phyloP scores from a whole-genome alignment of 176 grass and related monocot genomes.

The Oryza glaberrima region DNA sequence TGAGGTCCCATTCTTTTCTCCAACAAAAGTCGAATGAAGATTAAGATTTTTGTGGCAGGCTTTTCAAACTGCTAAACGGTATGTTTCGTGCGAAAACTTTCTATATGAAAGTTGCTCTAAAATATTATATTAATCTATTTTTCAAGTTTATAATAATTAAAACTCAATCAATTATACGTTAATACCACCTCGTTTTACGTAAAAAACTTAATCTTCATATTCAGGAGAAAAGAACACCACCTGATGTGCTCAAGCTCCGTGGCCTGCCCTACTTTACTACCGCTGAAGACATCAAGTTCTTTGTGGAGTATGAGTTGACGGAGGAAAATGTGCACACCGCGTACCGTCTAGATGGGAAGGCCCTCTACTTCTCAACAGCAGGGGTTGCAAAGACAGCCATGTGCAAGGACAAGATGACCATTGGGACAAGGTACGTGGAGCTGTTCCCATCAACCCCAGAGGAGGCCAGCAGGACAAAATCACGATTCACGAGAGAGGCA shows the following conservation, averaged over 20 bases:
- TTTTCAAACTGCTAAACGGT: no score
- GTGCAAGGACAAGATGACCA: constrained; percentile 96
- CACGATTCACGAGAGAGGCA: constrained; percentile 50
- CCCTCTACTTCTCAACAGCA: constrained; percentile 67
- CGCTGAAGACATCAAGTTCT: constrained; percentile 77
- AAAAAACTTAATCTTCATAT: no score
- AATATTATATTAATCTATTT: no score
- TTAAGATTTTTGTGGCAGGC: no score
- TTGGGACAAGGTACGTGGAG: constrained; percentile 85
- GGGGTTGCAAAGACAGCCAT: constrained; percentile 81
- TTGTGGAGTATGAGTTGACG: constrained; percentile 69
- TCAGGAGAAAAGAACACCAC: no score
- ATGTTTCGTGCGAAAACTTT: no score
- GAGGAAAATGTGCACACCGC: constrained; percentile 80
- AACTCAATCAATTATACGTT: no score
- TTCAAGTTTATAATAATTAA: no score
- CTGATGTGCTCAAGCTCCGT: constrained; percentile 65
- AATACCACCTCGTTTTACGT: no score
- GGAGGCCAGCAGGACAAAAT: constrained; percentile 62
- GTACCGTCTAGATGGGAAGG: constrained; percentile 67
- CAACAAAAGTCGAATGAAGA: no score
- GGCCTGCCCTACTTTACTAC: constrained; percentile 82
- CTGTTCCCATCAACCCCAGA: constrained; percentile 77
- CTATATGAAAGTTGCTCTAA: no score
- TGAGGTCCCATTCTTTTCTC: constrained; percentile 21